phyloP scores from a whole-genome alignment of 805 yeast genomes.

The Yamadazyma kitorensis region DNA sequence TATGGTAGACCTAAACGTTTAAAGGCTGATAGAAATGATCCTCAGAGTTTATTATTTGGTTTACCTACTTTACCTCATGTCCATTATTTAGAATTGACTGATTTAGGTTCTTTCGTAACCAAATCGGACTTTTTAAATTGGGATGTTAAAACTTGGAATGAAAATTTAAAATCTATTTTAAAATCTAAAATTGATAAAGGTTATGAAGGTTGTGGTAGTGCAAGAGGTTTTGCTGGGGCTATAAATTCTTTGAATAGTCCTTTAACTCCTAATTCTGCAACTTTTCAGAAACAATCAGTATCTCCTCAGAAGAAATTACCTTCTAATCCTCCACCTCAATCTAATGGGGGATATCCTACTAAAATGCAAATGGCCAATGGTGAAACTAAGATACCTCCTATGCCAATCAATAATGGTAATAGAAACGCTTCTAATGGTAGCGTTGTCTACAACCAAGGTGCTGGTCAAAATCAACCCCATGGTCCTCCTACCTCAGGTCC shows the following conservation, averaged over 20 bases:
- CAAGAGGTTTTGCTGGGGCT: conserved; percentile 61
- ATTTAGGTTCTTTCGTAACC: conserved; percentile 22
- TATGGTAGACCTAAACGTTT: conserved; percentile 45
- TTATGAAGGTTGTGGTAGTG: conserved; percentile 75
- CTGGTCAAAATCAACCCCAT: neutral
- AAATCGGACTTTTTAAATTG: conserved; percentile 27
- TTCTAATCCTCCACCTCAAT: conserved; percentile 1
- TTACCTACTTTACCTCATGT: conserved; percentile 45
- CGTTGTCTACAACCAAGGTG: conserved; percentile 11
- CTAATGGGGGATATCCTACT: conserved; percentile 2
- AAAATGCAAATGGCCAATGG: neutral
- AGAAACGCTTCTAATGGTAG: conserved; percentile 12
- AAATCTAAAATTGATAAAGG: conserved; percentile 42
- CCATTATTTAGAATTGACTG: conserved; percentile 38
- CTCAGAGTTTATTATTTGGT: conserved; percentile 40
- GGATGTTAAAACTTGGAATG: conserved; percentile 37
- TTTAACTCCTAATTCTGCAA: conserved; percentile 11
- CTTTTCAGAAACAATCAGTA: conserved; percentile 1
- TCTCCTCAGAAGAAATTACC: conserved; percentile 6
- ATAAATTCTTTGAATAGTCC: conserved; percentile 49
- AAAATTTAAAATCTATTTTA: conserved; percentile 27
- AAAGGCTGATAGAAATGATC: conserved; percentile 41
- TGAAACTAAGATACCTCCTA: conserved; percentile 3
- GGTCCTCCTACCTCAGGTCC: neutral
- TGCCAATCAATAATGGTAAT: neutral